Conservation (phyloP, 768 basidiomycete species). For the Hebeloma cylindrosporum region DNA sequence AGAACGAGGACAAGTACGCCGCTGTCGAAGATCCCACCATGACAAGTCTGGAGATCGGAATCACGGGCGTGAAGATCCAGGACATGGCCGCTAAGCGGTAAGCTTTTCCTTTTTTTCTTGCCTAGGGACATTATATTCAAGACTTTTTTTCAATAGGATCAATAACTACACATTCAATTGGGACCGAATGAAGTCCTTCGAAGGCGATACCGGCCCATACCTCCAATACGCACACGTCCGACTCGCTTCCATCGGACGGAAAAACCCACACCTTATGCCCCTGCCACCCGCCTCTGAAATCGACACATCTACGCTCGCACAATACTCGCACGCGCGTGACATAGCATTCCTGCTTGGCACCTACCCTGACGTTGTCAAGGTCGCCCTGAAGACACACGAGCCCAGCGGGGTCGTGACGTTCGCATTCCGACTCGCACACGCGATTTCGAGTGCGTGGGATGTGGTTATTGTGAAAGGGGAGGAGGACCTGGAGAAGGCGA, state of each 20-base stretch:
- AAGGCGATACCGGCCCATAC: constrained; percentile 95
- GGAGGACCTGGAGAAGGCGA: constrained; percentile 69
- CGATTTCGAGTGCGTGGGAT: constrained; percentile 93
- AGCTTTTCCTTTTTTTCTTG: constrained; percentile 16
- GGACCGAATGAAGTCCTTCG: constrained; percentile 92
- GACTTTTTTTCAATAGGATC: constrained; percentile 51
- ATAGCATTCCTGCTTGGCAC: constrained; percentile 83
- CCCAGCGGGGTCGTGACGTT: constrained; percentile 92
- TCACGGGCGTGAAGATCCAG: constrained; percentile 96
- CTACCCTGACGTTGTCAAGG: constrained; percentile 90
- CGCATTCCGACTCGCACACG: constrained; percentile 82
- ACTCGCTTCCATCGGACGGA: constrained; percentile 85
- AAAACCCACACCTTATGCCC: constrained; percentile 84
- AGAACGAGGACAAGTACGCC: constrained; percentile 90
- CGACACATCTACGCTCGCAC: constrained; percentile 61
- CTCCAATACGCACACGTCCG: constrained; percentile 97
- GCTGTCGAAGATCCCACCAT: constrained; percentile 85
- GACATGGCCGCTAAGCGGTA: constrained; percentile 95
- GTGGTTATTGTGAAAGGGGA: constrained; percentile 84
- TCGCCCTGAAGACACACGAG: constrained; percentile 82
- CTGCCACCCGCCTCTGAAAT: constrained; percentile 71
- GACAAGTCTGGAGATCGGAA: constrained; percentile 81
- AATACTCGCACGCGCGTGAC: constrained; percentile 75
- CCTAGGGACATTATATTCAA: not conserved
- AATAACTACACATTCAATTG: constrained; percentile 97